These are phyloP conservation scores for Phytophthora parvispora DNA, from an alignment of 352 stramenopile species.

Conservation along the genomic window DNA sequence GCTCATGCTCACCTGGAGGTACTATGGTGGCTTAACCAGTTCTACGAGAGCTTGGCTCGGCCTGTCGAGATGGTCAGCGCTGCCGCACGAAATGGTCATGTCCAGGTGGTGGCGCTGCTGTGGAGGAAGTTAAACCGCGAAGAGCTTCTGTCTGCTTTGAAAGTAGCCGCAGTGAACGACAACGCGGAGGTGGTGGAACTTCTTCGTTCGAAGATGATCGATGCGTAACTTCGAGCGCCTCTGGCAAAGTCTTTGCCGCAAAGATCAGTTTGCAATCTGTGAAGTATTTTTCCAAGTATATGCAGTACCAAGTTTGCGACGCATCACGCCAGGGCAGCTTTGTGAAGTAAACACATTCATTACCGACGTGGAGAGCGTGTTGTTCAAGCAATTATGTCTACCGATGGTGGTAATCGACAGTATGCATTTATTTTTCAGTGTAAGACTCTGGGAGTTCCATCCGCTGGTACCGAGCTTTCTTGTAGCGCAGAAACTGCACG, in stretches of 20 bases:
- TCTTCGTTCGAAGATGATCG: background rate
- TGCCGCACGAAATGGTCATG: slow-evolving; percentile 15
- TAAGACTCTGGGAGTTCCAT: too few species aligned
- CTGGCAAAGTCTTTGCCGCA: too few species aligned
- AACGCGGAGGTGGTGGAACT: background rate
- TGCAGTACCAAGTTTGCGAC: too few species aligned
- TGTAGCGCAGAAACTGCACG: background rate
- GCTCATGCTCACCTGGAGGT: background rate
- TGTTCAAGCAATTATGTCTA: too few species aligned
- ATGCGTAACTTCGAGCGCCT: background rate
- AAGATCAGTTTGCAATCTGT: too few species aligned
- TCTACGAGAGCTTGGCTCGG: slow-evolving; percentile 2
- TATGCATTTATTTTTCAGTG: too few species aligned
- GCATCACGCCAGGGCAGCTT: too few species aligned
- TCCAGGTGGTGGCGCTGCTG: slow-evolving; percentile 3
- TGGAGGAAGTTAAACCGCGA: slow-evolving; percentile 1
- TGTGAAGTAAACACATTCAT: too few species aligned
- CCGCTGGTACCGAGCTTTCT: background rate
- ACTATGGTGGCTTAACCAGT: slow-evolving; percentile 5
- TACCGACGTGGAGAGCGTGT: too few species aligned
- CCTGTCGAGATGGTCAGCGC: slow-evolving; percentile 14
- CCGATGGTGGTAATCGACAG: too few species aligned
- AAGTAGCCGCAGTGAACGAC: background rate
- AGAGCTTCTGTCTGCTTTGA: slow-evolving; percentile 4
- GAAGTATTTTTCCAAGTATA: too few species aligned